Conservation (phyloP, 108 stramenopile species). For the Skeletonema potamos region DNA sequence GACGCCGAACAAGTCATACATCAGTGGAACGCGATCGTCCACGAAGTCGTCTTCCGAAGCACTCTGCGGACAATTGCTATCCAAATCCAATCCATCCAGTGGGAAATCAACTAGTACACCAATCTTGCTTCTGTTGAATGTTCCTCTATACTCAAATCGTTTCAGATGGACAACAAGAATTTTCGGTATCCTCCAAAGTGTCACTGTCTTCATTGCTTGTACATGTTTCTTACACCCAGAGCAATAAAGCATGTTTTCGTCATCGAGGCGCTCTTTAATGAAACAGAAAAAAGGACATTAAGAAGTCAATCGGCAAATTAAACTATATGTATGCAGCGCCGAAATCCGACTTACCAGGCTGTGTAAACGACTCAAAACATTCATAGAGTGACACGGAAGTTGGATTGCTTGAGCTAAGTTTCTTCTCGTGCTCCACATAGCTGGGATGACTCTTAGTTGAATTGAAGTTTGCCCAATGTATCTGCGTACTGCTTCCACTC, state of each 20-base stretch:
- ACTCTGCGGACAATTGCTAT: slow-evolving; percentile 41
- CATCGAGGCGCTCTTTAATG: slow-evolving; percentile 77
- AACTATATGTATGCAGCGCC: neutral
- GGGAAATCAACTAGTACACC: slow-evolving; percentile 92
- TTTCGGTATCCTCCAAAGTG: slow-evolving; percentile 92
- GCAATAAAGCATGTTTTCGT: slow-evolving; percentile 92
- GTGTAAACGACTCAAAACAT: slow-evolving; percentile 76
- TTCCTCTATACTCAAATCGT: slow-evolving; percentile 88
- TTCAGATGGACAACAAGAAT: slow-evolving; percentile 95
- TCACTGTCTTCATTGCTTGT: slow-evolving; percentile 91
- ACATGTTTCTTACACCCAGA: slow-evolving; percentile 87
- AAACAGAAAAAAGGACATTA: neutral
- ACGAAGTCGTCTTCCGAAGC: slow-evolving; percentile 24
- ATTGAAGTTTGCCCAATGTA: slow-evolving; percentile 9
- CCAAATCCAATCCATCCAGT: slow-evolving; percentile 74
- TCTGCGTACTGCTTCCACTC: neutral
- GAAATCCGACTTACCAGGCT: slow-evolving; percentile 34
- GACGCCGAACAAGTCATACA: slow-evolving; percentile 96
- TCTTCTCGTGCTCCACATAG: neutral
- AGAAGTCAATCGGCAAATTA: neutral
- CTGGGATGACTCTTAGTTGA: slow-evolving; percentile 1
- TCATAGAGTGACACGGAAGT: slow-evolving; percentile 63
- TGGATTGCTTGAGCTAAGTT: slow-evolving; percentile 13
- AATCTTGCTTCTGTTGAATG: slow-evolving; percentile 68
- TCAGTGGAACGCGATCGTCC: slow-evolving; percentile 57